Evolutionary conservation across 2,329 filamentous ascomycete species (phyloP).

Genomic region (Tolypocladium paradoxum): DNA sequence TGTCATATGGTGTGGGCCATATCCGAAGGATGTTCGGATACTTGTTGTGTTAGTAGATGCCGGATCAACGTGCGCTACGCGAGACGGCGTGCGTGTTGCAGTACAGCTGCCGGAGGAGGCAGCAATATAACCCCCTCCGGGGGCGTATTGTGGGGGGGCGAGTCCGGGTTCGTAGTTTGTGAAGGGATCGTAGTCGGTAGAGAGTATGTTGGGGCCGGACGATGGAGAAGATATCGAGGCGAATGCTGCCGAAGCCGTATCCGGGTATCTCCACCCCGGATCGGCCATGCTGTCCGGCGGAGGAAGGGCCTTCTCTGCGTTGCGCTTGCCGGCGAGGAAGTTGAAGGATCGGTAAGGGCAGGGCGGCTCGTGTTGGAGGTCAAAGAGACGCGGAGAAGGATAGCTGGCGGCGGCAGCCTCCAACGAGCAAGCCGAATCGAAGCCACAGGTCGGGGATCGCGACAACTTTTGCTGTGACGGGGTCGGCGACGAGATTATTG

Average conservation of each 20-base stretch:
- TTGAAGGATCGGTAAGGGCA: neutral
- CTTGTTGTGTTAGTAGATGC: neutral
- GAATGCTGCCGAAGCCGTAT: neutral
- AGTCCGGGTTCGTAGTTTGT: neutral
- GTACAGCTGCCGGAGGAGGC: neutral
- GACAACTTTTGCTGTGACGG: neutral
- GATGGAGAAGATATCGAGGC: neutral
- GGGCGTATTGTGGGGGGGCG: neutral
- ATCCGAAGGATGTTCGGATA: neutral
- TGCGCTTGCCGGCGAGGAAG: neutral
- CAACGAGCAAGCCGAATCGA: neutral
- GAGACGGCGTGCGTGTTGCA: neutral
- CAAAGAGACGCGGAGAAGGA: neutral
- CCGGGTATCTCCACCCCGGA: neutral
- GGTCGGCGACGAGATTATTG: conserved; percentile 30
- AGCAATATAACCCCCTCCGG: neutral
- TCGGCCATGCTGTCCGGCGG: neutral
- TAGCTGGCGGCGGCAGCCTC: neutral
- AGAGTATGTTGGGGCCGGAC: neutral
- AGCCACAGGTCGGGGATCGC: neutral
- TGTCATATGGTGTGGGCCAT: neutral
- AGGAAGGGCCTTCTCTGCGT: neutral
- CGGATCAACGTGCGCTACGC: neutral
- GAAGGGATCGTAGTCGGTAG: neutral
- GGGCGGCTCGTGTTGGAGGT: neutral